A percentile compares a stretch with the other conserved stretches of the same genome.
Conservation (phyloP, 495 filamentous ascomycete genomes). For the Annulohypoxylon moriforme region DNA sequence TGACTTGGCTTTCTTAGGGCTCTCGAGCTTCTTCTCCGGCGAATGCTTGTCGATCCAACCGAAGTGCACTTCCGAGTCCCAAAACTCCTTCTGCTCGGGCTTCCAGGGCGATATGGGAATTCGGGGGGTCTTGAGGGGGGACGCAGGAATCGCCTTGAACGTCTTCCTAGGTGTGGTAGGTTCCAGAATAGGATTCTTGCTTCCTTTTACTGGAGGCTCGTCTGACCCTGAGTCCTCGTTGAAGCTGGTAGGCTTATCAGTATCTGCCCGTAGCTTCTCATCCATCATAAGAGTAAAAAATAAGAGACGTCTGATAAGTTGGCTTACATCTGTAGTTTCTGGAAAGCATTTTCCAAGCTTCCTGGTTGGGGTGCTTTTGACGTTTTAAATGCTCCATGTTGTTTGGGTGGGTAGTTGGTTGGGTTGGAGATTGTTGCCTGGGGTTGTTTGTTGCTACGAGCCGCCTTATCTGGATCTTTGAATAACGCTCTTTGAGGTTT, state of each 20-base stretch:
- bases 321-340: conserved; percentile 48
- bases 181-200: conserved; percentile 41
- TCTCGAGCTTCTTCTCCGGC: conserved; percentile 65
- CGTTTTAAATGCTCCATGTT: conserved; percentile 4
- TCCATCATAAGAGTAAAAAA: background rate
- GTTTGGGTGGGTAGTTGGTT: conserved; percentile 25
- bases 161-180: conserved; percentile 47
- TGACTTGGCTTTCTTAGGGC: conserved; percentile 43
- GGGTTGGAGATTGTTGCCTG: conserved; percentile 21
- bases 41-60: conserved; percentile 87
- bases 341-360: conserved; percentile 44
- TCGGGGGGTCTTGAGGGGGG: conserved; percentile 52
- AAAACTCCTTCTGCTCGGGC: conserved; percentile 81
- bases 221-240: conserved; percentile 42
- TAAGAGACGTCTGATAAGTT: background rate
- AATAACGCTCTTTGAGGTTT: conserved; percentile 36
- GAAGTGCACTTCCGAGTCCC: conserved; percentile 78
- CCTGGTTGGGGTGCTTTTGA: conserved; percentile 26
- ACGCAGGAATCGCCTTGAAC: conserved; percentile 48
- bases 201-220: background rate
- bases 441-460: conserved; percentile 16
- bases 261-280: background rate
- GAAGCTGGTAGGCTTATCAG: conserved; percentile 39
- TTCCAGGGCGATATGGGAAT: conserved; percentile 63
- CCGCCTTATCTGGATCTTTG: conserved; percentile 28